phyloP scores from a whole-genome alignment of 179 eudicot genomes.

The Heliamphora ciliata region DNA sequence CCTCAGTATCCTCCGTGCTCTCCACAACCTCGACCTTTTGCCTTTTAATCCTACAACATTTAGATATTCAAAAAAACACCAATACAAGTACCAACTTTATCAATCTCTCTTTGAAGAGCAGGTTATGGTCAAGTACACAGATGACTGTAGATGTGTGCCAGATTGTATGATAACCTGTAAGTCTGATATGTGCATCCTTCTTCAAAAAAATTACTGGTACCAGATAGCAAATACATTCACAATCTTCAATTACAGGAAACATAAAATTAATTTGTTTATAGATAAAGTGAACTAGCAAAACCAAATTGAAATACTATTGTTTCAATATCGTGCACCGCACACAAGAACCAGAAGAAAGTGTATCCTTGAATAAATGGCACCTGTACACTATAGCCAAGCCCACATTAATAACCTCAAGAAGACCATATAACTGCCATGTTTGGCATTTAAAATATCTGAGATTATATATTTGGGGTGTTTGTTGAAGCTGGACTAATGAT shows the following conservation, averaged over 20 bases:
- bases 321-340: too few species aligned
- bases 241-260: too few species aligned
- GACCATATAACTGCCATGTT: not conserved
- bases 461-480: too few species aligned
- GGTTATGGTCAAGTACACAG: not conserved
- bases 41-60: slow-evolving; percentile 41
- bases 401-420: not conserved
- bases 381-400: not conserved
- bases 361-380: not conserved
- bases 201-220: too few species aligned
- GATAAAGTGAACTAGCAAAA: not conserved
- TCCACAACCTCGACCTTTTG: slow-evolving; percentile 45
- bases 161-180: not conserved
- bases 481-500: too few species aligned
- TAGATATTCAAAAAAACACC: not conserved
- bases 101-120: not conserved
- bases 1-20: slow-evolving; percentile 22
- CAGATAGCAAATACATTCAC: too few species aligned
- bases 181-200: not conserved
- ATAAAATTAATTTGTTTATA: not conserved
- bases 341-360: too few species aligned
- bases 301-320: not conserved
- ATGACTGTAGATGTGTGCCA: not conserved
- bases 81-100: not conserved
- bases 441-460: not conserved